Base-by-base conservation (phyloP, 352 stramenopile genomes). In the Phytopythium montanum region DNA sequence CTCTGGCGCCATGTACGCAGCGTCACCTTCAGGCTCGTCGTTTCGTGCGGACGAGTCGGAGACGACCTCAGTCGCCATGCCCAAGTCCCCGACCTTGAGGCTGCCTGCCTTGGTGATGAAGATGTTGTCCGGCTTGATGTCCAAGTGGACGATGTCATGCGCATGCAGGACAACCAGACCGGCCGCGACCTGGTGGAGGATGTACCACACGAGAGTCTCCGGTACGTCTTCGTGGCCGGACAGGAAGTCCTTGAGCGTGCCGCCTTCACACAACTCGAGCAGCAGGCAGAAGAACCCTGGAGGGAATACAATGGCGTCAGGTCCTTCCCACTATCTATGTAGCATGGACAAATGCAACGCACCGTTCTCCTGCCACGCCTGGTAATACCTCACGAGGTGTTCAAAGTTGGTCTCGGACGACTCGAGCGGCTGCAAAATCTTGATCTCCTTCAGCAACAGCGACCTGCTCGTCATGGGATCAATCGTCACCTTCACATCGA, bases 71-170 rank as follows among this genome's bases (percentile, higher is more conserved):
- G 76, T 84, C 0, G 94, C 92, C 63, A 98, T 87, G 23, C 96
- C 96, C 60, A 98, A 98, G 70, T 99, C 96, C 16, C 87, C 90
- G 54, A 97, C 76, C 63, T 96, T 96, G 23, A 97, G 53, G 16
- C 52, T 34, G 1, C 87, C 86, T 21, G 83, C 53, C 18, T 70
- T 58, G 2, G 78, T 76, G 29, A 96, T 85, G 64, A 99, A 97
- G 53, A 98, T 89, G 64, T 99, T 99, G n/a, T 95, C 92, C 14
- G 95, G 94, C 66, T 99, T 99, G 62, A 99, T 92, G 64, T 99
- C 96, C 48, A 98, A 76, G 62, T 99, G 96, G 21, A 98, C 90
- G 33, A 98, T 83, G 0, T 76, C 66, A 52, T 95, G 76, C 1
- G 78, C 80, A 70, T 98, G 92, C 8, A 99, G 85, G 21, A 97